phyloP scores from a whole-genome alignment of 2,329 filamentous ascomycete genomes.

The Nannizziopsis barbatae region DNA sequence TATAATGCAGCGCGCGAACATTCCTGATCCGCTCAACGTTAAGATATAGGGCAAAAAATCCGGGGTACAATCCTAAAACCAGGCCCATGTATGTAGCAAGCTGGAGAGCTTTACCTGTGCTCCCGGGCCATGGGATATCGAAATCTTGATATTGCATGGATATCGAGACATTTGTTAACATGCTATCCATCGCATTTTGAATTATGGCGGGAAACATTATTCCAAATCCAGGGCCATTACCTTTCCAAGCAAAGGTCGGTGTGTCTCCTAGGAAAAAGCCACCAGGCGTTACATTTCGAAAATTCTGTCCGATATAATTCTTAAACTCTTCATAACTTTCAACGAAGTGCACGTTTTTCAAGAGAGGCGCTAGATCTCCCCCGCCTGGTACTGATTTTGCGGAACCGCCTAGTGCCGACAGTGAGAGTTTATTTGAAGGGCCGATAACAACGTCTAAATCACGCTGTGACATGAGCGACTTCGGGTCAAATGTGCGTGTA shows the following conservation, averaged over 20 bases:
- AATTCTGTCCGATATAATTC: conserved; percentile 50
- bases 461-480: conserved; percentile 22
- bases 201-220: conserved; percentile 43
- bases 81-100: conserved; percentile 72
- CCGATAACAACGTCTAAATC: conserved; percentile 30
- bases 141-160: conserved; percentile 63
- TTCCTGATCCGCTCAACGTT: conserved; percentile 70
- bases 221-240: conserved; percentile 34
- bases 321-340: conserved; percentile 59
- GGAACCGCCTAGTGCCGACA: conserved; percentile 19
- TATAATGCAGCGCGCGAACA: conserved; percentile 78
- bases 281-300: conserved; percentile 60
- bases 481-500: conserved; percentile 13
- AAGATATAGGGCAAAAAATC: conserved; percentile 79
- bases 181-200: conserved; percentile 55
- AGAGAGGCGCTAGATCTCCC: conserved; percentile 5
- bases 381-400: conserved; percentile 17
- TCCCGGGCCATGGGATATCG: conserved; percentile 58
- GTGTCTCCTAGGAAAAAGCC: conserved; percentile 64
- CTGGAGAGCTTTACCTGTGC: conserved; percentile 62
- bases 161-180: conserved; percentile 58
- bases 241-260: conserved; percentile 61
- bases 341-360: conserved; percentile 30
- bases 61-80: conserved; percentile 65
- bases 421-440: conserved; percentile 24